These are phyloP conservation scores for Globisporangium solare DNA, from an alignment of 352 stramenopile genomes.

Conservation along the genomic window DNA sequence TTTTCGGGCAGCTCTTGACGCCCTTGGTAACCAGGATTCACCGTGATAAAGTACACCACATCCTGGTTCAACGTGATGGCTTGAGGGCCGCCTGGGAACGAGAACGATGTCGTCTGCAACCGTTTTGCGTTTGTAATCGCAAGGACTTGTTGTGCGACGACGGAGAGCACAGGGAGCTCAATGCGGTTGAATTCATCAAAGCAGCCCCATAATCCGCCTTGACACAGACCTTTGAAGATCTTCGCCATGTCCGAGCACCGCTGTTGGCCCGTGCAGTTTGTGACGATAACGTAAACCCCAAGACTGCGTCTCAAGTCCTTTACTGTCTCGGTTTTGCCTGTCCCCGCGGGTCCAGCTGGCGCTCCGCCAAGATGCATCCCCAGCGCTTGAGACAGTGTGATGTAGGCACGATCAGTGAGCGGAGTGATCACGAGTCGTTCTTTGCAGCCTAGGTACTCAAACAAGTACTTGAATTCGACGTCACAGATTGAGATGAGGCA, in stretches of 20 bases:
- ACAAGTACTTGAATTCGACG: conserved; percentile 89
- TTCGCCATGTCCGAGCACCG: conserved; percentile 91
- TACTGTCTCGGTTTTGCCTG: conserved; percentile 89
- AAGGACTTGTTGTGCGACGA: conserved; percentile 91
- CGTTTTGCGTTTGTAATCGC: conserved; percentile 78
- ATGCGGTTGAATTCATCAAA: conserved; percentile 94
- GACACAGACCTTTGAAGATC: conserved; percentile 91
- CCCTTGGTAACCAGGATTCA: conserved; percentile 93
- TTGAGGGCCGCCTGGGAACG: conserved; percentile 61
- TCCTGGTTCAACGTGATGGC: conserved; percentile 55
- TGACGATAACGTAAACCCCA: conserved; percentile 90
- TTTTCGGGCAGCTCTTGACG: conserved; percentile 91
- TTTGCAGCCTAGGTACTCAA: conserved; percentile 93
- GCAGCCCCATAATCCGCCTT: conserved; percentile 89
- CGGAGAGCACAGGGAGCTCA: conserved; percentile 89
- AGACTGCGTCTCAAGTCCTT: conserved; percentile 91
- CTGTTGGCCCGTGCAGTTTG: conserved; percentile 92
- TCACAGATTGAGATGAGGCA: conserved; percentile 94
- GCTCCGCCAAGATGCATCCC: conserved; percentile 87
- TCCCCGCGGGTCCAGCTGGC: conserved; percentile 84
- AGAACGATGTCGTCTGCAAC: conserved; percentile 40
- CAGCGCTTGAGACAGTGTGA: conserved; percentile 88
- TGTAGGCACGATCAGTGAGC: conserved; percentile 88
- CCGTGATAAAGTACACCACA: conserved; percentile 89
- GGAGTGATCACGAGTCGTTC: conserved; percentile 88